Percentiles rank a stretch among this genome's conserved stretches.
Conservation (phyloP, 1,284 basidiomycete genomes). For the Malassezia japonica region DNA sequence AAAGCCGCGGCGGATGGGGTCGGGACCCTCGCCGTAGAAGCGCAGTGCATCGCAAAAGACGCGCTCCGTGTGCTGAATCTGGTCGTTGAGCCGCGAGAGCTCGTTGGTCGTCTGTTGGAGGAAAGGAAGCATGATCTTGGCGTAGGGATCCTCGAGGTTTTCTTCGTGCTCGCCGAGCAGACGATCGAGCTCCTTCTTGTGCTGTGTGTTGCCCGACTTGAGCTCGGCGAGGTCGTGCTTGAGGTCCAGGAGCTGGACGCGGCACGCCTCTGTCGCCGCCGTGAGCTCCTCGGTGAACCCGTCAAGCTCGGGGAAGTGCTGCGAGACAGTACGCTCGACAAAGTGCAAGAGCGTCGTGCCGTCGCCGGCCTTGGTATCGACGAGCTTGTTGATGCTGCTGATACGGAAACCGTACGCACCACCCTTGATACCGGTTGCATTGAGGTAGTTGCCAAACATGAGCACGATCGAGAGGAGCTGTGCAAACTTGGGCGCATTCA, state of each 20-base stretch:
- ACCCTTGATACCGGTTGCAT: conserved; percentile 88
- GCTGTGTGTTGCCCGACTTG: conserved; percentile 40
- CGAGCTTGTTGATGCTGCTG: conserved; percentile 94
- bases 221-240: conserved; percentile 46
- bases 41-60: conserved; percentile 40
- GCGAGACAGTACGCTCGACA: conserved; percentile 75
- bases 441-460: conserved; percentile 94
- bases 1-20: conserved; percentile 43
- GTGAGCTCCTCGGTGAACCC: conserved; percentile 78
- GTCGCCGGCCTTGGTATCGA: conserved; percentile 80
- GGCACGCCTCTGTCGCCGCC: conserved; percentile 82
- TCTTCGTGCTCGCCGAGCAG: conserved; percentile 42
- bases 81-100: conserved; percentile 35
- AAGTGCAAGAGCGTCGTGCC: conserved; percentile 91
- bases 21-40: conserved; percentile 46
- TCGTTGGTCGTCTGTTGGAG: conserved; percentile 32
- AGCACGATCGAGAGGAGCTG: conserved; percentile 56
- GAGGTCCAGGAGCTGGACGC: conserved; percentile 51
- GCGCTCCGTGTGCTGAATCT: conserved; percentile 43
- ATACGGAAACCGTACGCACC: conserved; percentile 95
- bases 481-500: conserved; percentile 40
- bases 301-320: conserved; percentile 79
- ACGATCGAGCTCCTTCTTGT: conserved; percentile 43
- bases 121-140: conserved; percentile 47
- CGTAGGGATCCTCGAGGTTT: conserved; percentile 41